Evolutionary conservation across 352 stramenopile species (phyloP).

Genomic region (Globisporangium spiculum): DNA sequence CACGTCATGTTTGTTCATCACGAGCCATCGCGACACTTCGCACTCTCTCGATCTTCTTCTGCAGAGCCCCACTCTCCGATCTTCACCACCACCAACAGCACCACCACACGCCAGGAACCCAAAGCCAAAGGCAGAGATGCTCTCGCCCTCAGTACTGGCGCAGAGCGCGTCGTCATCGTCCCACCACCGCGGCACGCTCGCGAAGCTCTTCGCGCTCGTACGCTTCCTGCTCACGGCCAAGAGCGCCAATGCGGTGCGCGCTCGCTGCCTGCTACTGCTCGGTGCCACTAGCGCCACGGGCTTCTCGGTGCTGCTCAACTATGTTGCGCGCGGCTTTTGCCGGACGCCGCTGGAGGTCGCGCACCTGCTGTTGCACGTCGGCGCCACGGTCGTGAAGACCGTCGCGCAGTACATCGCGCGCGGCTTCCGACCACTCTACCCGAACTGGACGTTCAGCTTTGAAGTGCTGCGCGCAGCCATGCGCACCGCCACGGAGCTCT

Average conservation of each 20-base stretch:
- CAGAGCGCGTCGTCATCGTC: background rate
- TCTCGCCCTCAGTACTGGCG: background rate
- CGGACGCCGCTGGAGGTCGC: conserved; percentile 12
- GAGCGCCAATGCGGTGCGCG: background rate
- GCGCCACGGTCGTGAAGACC: background rate
- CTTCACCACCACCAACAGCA: too few relatives aligned
- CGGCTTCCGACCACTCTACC: conserved; percentile 26
- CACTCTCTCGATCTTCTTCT: background rate
- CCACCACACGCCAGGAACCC: background rate
- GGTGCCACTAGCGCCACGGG: background rate
- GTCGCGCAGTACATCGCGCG: conserved; percentile 8
- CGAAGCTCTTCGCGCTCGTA: conserved; percentile 4
- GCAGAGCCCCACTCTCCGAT: background rate
- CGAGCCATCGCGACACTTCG: too few relatives aligned
- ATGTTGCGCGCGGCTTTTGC: conserved; percentile 12
- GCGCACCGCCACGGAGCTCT: conserved; percentile 20
- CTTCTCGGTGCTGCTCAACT: conserved; percentile 9
- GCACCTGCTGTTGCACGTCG: conserved; percentile 9
- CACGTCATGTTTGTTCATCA: too few relatives aligned
- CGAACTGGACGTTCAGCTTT: conserved; percentile 34
- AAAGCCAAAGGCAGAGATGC: background rate
- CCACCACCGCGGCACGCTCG: background rate
- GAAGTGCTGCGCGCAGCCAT: conserved; percentile 26
- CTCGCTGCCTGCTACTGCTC: conserved; percentile 6
- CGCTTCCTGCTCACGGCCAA: conserved; percentile 11